Percentiles rank a stretch among this genome's conserved stretches.
Evolutionary conservation across 441 rosid species (phyloP).

Genomic region (Kokia cookei): DNA sequence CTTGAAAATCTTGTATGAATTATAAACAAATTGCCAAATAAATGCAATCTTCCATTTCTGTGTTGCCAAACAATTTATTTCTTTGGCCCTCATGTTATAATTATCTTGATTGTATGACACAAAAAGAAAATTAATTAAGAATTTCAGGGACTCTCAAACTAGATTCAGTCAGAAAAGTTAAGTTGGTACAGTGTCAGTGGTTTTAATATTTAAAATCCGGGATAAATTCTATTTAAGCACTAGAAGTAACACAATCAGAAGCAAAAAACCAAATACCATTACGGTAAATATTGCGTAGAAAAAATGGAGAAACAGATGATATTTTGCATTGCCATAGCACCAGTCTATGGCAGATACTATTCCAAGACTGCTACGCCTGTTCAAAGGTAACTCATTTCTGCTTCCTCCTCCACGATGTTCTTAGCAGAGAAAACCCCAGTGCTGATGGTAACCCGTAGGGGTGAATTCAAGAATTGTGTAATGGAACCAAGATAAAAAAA

Average conservation of each 20-base stretch:
- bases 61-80: neutral
- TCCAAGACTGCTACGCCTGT: slow-evolving; percentile 9
- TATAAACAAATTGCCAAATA: too few relatives aligned
- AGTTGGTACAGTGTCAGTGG: neutral
- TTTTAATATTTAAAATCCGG: neutral
- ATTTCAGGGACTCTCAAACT: neutral
- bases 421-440: slow-evolving; percentile 19
- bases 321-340: neutral
- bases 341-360: slow-evolving; percentile 13
- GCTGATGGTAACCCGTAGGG: slow-evolving; percentile 32
- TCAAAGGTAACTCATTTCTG: slow-evolving; percentile 27
- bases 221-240: neutral
- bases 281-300: neutral
- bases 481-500: neutral
- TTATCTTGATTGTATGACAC: neutral
- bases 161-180: neutral
- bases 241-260: neutral
- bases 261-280: neutral
- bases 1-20: too few relatives aligned
- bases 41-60: too few relatives aligned
- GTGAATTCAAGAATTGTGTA: neutral
- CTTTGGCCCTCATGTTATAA: neutral
- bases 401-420: slow-evolving; percentile 50
- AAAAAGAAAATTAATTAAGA: neutral
- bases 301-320: neutral